These are phyloP conservation scores for Immersiella caudata DNA, from an alignment of 495 filamentous ascomycete genomes.

Conservation along the genomic window DNA sequence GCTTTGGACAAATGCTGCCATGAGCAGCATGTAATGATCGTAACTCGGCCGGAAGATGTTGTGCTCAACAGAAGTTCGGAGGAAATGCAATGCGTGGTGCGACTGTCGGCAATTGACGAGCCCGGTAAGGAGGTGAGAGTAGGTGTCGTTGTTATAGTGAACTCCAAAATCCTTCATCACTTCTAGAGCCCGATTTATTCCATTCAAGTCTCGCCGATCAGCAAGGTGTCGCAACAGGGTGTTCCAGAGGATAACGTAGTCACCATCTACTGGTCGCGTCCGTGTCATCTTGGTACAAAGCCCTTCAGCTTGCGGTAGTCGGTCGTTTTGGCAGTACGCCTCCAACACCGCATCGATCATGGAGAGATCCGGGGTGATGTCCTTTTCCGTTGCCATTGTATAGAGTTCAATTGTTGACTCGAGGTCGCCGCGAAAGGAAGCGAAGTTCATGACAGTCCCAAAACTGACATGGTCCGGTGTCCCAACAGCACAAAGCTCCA, in stretches of 20 bases:
- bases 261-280: constrained; percentile 45
- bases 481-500: constrained; percentile 52
- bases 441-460: constrained; percentile 70
- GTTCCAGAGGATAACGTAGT: constrained; percentile 73
- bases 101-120: constrained; percentile 63
- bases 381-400: constrained; percentile 49
- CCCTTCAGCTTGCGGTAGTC: constrained; percentile 61
- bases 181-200: constrained; percentile 61
- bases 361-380: constrained; percentile 44
- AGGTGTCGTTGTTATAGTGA: constrained; percentile 69
- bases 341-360: constrained; percentile 69
- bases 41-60: neutral
- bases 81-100: constrained; percentile 65
- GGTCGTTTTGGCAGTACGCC: constrained; percentile 67
- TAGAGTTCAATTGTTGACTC: constrained; percentile 67
- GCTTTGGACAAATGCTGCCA: constrained; percentile 40
- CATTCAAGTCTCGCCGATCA: constrained; percentile 61
- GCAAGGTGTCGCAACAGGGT: constrained; percentile 69
- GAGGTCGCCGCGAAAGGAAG: constrained; percentile 73
- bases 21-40: constrained; percentile 28
- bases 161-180: constrained; percentile 63
- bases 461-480: constrained; percentile 65
- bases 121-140: constrained; percentile 72
- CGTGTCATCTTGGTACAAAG: constrained; percentile 50
- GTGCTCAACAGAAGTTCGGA: constrained; percentile 56